Evolutionary conservation across 1,139 yeast species (phyloP), one percentile per base, ranked within the genome.

Genomic region (Geotrichum bryndzae): DNA sequence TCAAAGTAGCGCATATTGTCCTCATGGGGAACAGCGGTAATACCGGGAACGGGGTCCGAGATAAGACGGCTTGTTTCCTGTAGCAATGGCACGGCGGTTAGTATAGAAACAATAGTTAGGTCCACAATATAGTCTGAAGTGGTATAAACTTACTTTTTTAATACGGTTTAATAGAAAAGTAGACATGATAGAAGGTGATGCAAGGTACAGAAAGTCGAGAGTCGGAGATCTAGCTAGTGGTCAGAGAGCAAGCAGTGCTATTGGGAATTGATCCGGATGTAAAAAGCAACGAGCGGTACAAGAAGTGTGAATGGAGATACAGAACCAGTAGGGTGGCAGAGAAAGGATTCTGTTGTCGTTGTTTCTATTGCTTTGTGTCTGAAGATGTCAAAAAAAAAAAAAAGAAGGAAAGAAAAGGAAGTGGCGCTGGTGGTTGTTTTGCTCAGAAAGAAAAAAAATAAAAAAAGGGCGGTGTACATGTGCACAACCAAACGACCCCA

Each of bases 1-100:
- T 90, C 90, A 72, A 94, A 94, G 74, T 94, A 90, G 67, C 99
- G 84, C 68, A 94, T 80, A 74, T 94, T 94, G 66, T 91, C 97
- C 64, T 92, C 98, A 66, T 89, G 95, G 5, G 99, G 99, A 54
- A 79, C 83, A 1, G 99, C 99, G 0, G 87, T 82, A 70, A 94
- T 95, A 1, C 99, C 99, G 1, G 97, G 96, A 1, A 94, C 98
- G 0, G 99, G 99, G 70, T 95, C 99, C 51, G 92, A 85, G 50
- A 88, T 88, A 56, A 94, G 79, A 67, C 97, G 81, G 73, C 94
- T 97, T 8, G 98, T 92, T 77, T 95, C 99, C 86, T 84, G 58
- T n/a, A 54, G 13, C 50, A 35, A 22, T 51, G 51, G 54, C 3
- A 48, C 31, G 10, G 18, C 27, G 35, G 10, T 22, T 27, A 41